Base-by-base conservation (phyloP, 2,329 filamentous ascomycete genomes). In the Microdochium bolleyi region DNA sequence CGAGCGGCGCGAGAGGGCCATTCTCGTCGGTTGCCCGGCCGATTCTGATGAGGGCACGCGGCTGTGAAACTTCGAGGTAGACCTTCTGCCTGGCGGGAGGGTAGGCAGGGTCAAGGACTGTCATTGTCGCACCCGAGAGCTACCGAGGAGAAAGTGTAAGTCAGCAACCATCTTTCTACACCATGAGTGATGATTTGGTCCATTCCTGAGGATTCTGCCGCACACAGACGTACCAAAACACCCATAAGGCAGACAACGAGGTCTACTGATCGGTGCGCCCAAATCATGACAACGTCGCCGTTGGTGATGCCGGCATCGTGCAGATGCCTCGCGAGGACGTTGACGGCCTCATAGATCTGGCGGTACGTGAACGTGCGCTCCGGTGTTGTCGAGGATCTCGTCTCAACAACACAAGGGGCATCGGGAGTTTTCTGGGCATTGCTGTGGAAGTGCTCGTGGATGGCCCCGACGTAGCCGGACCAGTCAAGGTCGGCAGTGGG, bases 241-340 rank as follows among this genome's bases (percentile, higher is more conserved):
- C 91, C 92, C 89, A 96, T 95, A 52, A 91, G 84, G 34, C 87
- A 89, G 49, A 74, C 64, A 46, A 82, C 74, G 13, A 83, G 67
- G 25, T 82, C 78, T 32, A 96, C 91, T 53, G 84, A 84, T 54
- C 92, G 83, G 70, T 96, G 82, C 53, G 89, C 89, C 65, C 85
- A 96, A 57, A 94, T 88, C 89, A 96, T 95, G 62, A 96, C 90
- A 2, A 96, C 91, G 64, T 97, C 91, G 9, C 90, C 91, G 59
- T 83, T 76, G 54, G 84, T 77, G 57, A 90, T 77, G 54, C 92
- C 91, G 61, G 83, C 78, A 50, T 85, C 76, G 52, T 87, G 80
- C 21, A 96, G 77, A 64, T 95, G 82, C 70, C 95, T 84, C 22
- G 90, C 88, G 7, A 96, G 69, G 19, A 83, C 77, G 66, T 95